Conservation (phyloP, 805 yeast genomes). For the Suhomyces sp. region DNA sequence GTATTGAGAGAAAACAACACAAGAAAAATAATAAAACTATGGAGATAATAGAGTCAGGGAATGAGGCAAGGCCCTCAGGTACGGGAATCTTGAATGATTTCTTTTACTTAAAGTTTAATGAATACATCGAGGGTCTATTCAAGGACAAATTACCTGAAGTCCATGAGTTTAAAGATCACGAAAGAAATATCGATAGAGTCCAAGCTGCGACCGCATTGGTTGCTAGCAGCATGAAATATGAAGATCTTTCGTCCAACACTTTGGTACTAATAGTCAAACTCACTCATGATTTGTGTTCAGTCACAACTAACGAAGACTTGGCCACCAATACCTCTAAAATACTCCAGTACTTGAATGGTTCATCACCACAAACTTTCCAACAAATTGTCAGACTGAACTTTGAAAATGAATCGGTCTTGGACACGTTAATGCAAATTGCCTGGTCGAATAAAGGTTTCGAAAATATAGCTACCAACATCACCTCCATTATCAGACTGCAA, state of each 20-base stretch:
- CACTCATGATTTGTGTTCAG: slow-evolving; percentile 26
- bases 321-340: too few relatives aligned
- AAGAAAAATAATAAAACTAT: neutral
- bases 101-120: slow-evolving; percentile 20
- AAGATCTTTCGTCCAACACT: too few relatives aligned
- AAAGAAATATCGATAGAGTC: slow-evolving; percentile 26
- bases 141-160: slow-evolving; percentile 26
- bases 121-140: slow-evolving; percentile 30
- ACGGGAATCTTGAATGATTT: slow-evolving; percentile 17
- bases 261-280: slow-evolving; percentile 20
- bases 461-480: too few relatives aligned
- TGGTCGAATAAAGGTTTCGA: too few relatives aligned
- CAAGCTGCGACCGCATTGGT: slow-evolving; percentile 15
- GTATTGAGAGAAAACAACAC: neutral
- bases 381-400: too few relatives aligned
- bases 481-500: too few relatives aligned
- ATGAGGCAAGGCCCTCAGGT: neutral
- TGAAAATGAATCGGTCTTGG: too few relatives aligned
- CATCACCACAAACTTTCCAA: too few relatives aligned
- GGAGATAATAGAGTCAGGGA: neutral
- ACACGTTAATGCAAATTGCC: too few relatives aligned
- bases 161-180: slow-evolving; percentile 36
- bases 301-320: too few relatives aligned
- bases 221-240: too few relatives aligned
- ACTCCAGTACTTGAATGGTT: too few relatives aligned